Evolutionary conservation across 139 green algal species (phyloP).

Genomic region (Tetraselmis chui): DNA sequence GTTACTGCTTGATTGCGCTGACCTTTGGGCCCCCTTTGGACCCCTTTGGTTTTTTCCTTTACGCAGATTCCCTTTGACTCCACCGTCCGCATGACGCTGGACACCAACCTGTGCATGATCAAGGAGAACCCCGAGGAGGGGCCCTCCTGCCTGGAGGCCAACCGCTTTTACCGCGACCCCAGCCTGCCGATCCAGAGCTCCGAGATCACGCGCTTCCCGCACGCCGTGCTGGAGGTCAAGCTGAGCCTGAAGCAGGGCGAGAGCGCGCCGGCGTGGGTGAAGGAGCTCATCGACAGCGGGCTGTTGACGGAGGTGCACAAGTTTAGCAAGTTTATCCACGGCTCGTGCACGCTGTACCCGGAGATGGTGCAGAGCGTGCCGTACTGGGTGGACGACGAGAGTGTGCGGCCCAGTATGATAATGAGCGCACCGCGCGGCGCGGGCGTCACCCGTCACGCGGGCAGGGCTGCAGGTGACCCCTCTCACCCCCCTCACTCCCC

Average conservation of each 20-base stretch:
- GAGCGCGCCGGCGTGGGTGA: constrained; percentile 72
- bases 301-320: constrained; percentile 65
- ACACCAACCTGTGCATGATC: constrained; percentile 94
- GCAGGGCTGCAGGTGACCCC: no score
- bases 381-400: constrained; percentile 93
- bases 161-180: constrained; percentile 74
- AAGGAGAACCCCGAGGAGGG: constrained; percentile 87
- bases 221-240: constrained; percentile 94
- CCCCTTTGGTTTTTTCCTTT: no score
- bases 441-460: no score
- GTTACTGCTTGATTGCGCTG: no score
- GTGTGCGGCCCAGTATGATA: constrained; percentile 22
- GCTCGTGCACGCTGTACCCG: constrained; percentile 70
- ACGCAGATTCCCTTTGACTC: constrained; percentile 86
- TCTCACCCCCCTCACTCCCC: no score
- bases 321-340: constrained; percentile 93
- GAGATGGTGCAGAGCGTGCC: constrained; percentile 79
- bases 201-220: constrained; percentile 90
- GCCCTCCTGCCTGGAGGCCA: constrained; percentile 46
- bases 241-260: constrained; percentile 80
- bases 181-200: constrained; percentile 61
- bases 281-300: constrained; percentile 25
- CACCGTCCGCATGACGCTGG: constrained; percentile 80
- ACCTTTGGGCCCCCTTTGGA: no score
- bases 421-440: background rate